Base-by-base conservation (phyloP, 129 eudicot species). In the Centella asiatica region DNA sequence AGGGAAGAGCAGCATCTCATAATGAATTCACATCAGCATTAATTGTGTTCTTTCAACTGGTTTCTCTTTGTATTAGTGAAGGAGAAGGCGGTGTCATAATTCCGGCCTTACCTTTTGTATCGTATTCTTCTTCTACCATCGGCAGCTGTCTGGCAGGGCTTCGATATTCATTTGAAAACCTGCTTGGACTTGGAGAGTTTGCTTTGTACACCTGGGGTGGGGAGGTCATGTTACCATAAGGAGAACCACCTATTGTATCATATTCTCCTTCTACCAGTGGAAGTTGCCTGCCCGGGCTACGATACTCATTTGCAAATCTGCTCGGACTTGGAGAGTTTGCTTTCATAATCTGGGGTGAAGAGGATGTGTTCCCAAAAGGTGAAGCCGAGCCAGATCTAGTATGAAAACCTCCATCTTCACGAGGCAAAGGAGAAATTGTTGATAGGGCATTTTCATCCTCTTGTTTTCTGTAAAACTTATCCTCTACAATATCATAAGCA, bases 21-120 rank as follows among this genome's bases (percentile, higher is more conserved):
- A 54, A 37, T 25, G 46, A 68, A 20, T 52, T 60, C 34, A 50
- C 18, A 20, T 34, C 9, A 14, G 9, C 63, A 36, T 2, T 50
- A 40, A 44, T 73, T 17, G 5, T 22, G 2, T 15, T 44, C 22
- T 47, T 26, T 76, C 62, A 79, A 39, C 67, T 70, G 42, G n/a
- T 68, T 67, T 85, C 95, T 74, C 86, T 76, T 23, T 64, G 61
- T 73, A 89, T 85, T 4, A 72, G 42, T 49, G 79, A 74, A 24
- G 84, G 88, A 46, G 60, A 26, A n/a, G 97, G 97, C 34, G 97
- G 88, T 44, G 49, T 71, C 86, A 89, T 70, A 46, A 78, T 80
- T 53, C 31, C 83, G 67, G 77, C 77, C 44, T 63, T 69, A 66
- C 59, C 72, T 49, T 63, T 48, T 25, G 56, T 29, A 61, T 9